Evolutionary conservation across 306 rosid genomes (phyloP).

Genomic region (Inga laurina): DNA sequence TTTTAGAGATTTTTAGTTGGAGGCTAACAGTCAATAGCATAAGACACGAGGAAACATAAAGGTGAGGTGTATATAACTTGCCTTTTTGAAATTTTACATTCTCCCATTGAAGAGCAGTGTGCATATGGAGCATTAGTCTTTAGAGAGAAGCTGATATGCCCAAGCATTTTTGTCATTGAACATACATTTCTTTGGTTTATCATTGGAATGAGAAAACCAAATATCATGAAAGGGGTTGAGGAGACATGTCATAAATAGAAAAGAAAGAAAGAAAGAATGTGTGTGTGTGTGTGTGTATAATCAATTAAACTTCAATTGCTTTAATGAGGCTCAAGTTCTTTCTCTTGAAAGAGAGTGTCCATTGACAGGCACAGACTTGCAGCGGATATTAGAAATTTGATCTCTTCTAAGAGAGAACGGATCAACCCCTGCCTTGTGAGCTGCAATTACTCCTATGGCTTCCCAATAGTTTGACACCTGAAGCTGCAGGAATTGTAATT

Average conservation of each 20-base stretch:
- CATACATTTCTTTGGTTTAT: no score
- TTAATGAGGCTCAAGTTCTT: constrained; percentile 27
- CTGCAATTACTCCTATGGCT: constrained; percentile 86
- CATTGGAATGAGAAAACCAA: not conserved
- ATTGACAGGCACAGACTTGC: constrained; percentile 45
- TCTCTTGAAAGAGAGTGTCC: constrained; percentile 47
- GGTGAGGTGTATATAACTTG: no score
- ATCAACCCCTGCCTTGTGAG: constrained; percentile 92
- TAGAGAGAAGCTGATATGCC: no score
- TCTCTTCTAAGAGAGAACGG: constrained; percentile 57
- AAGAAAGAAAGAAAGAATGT: not conserved
- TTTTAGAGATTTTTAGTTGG: no score
- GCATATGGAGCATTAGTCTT: no score
- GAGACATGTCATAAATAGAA: not conserved
- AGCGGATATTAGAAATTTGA: constrained; percentile 52
- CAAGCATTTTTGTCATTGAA: no score
- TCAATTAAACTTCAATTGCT: not conserved
- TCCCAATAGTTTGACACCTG: constrained; percentile 94
- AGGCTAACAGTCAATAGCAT: no score
- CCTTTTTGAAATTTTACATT: no score
- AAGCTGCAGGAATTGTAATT: constrained; percentile 55
- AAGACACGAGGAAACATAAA: no score
- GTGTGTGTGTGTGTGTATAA: not conserved
- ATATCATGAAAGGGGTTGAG: not conserved
- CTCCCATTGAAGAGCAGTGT: no score